Percentiles rank a stretch among this genome's conserved stretches.
Evolutionary conservation across 2,329 filamentous ascomycete species (phyloP).

Genomic region (Fusarium falciforme): DNA sequence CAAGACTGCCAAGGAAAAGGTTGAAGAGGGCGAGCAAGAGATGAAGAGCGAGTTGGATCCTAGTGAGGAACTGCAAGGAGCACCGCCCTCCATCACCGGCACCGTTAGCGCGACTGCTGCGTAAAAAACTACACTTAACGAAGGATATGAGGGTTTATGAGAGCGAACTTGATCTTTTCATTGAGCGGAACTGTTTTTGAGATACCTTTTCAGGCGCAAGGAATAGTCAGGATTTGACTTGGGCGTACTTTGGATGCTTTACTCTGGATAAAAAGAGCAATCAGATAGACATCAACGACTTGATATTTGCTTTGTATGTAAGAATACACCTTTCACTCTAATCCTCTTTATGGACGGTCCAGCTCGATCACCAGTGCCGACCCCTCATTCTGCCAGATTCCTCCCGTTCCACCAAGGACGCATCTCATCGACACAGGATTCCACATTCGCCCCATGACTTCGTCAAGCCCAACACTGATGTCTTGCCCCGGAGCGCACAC

Average conservation of each 20-base stretch:
- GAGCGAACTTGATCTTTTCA: conserved; percentile 25
- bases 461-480: conserved; percentile 3
- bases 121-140: conserved; percentile 1
- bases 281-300: background rate
- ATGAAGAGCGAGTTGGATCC: conserved; percentile 53
- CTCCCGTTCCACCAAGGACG: conserved; percentile 35
- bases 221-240: background rate
- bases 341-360: background rate
- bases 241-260: background rate
- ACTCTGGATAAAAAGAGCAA: background rate
- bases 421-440: conserved; percentile 37
- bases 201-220: conserved; percentile 32
- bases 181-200: conserved; percentile 8
- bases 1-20: conserved; percentile 47
- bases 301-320: background rate
- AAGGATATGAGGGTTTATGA: conserved; percentile 25
- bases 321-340: conserved; percentile 4
- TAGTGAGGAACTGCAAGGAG: conserved; percentile 39
- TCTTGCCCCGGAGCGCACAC: conserved; percentile 24
- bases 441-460: conserved; percentile 38
- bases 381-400: conserved; percentile 33
- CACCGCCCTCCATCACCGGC: conserved; percentile 7
- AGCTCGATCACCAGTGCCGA: conserved; percentile 34
- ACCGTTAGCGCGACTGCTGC: conserved; percentile 34
- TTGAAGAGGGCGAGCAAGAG: conserved; percentile 50